Conservation (phyloP, 129 eudicot species). For the Calendula officinalis region DNA sequence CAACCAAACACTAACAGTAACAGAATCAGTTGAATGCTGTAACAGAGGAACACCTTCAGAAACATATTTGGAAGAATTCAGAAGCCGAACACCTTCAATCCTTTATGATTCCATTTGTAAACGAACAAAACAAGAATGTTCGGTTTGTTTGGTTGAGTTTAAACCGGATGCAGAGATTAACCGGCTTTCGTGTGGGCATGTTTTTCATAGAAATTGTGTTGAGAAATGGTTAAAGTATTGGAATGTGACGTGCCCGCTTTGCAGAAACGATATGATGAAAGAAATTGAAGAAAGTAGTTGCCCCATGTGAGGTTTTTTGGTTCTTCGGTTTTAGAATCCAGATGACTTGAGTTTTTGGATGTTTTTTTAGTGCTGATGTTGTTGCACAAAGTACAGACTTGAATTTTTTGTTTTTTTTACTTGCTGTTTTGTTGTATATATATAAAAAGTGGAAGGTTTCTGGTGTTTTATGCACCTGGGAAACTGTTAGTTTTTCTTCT, state of each 20-base stretch:
- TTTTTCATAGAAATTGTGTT: slow-evolving; percentile 63
- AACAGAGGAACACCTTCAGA: slow-evolving; percentile 47
- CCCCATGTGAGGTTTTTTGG: slow-evolving; percentile 65
- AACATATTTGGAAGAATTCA: slow-evolving; percentile 65
- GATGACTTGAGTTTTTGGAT: slow-evolving; percentile 4
- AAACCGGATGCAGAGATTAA: slow-evolving; percentile 64
- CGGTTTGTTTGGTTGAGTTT: slow-evolving; percentile 80
- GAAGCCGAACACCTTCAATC: slow-evolving; percentile 54
- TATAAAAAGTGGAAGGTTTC: slow-evolving; percentile 40
- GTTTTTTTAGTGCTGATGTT: slow-evolving; percentile 20
- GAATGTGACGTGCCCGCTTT: slow-evolving; percentile 82
- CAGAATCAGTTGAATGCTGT: slow-evolving; percentile 42
- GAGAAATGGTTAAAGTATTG: slow-evolving; percentile 78
- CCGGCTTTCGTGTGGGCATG: slow-evolving; percentile 74
- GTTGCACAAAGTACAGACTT: slow-evolving; percentile 19
- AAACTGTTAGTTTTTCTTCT: slow-evolving; percentile 24
- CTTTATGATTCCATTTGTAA: slow-evolving; percentile 48
- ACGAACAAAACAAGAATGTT: slow-evolving; percentile 56
- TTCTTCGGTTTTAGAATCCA: slow-evolving; percentile 10
- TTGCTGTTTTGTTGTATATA: slow-evolving; percentile 34
- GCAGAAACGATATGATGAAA: slow-evolving; percentile 61
- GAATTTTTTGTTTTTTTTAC: not conserved
- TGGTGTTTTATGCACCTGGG: slow-evolving; percentile 41
- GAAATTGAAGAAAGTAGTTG: slow-evolving; percentile 70
- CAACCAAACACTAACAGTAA: slow-evolving; percentile 22